Percentiles rank a stretch among this genome's conserved stretches.
phyloP scores from a whole-genome alignment of 495 filamentous ascomycete species.

The Penicillium crystallinum region DNA sequence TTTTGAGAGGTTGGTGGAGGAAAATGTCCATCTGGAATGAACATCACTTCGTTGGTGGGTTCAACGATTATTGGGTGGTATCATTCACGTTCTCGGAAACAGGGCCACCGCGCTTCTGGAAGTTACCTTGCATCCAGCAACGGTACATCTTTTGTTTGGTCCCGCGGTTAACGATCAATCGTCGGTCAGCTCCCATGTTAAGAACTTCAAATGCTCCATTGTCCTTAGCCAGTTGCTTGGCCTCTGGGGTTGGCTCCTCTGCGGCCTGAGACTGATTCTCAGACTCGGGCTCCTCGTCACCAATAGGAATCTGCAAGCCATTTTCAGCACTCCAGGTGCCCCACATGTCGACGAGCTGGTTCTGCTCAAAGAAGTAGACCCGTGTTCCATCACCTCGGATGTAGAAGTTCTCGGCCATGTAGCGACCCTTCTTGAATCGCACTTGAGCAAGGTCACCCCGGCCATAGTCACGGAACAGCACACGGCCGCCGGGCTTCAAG shows the following conservation, averaged over 20 bases:
- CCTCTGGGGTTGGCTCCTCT: constrained; percentile 6
- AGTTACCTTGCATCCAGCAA: constrained; percentile 90
- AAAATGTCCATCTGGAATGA: background rate
- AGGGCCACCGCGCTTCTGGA: constrained; percentile 56
- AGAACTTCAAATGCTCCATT: constrained; percentile 61
- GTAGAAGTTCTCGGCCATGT: constrained; percentile 94
- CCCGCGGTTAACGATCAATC: constrained; percentile 87
- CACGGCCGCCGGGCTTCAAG: constrained; percentile 81
- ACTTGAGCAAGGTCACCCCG: constrained; percentile 94
- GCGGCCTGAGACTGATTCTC: constrained; percentile 4
- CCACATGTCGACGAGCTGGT: constrained; percentile 79
- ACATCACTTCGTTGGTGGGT: background rate
- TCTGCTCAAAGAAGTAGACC: constrained; percentile 93
- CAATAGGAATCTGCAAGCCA: constrained; percentile 20
- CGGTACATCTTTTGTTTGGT: constrained; percentile 95
- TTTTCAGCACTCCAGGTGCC: constrained; percentile 43
- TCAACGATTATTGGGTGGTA: constrained; percentile 7
- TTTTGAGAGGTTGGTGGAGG: background rate
- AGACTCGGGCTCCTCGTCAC: constrained; percentile 4
- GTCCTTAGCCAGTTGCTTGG: constrained; percentile 10
- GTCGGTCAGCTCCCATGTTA: constrained; percentile 67
- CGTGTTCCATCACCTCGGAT: constrained; percentile 91
- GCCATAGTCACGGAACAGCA: constrained; percentile 94
- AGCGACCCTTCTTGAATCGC: constrained; percentile 88
- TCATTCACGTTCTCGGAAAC: constrained; percentile 3